Conservation (phyloP, 1,284 basidiomycete genomes). For the Leccinum fallax region DNA sequence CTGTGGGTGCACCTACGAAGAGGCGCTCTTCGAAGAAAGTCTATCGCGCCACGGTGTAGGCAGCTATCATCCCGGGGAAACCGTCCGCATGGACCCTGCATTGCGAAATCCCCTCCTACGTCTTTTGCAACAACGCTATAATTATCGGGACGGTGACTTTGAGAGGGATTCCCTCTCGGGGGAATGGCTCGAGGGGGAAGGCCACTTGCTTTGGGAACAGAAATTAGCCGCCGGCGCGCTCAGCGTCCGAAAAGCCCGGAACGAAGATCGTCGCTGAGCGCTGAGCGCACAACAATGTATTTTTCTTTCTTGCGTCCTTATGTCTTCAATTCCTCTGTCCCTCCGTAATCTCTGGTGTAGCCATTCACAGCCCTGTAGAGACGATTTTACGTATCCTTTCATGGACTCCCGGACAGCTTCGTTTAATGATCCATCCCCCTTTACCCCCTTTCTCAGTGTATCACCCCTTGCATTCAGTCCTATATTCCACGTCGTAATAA, state of each 20-base stretch:
- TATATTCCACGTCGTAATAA: conserved; percentile 29
- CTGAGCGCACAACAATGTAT: conserved; percentile 3
- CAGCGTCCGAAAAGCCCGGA: conserved; percentile 38
- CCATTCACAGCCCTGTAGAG: conserved; percentile 12
- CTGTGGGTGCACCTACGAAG: conserved; percentile 79
- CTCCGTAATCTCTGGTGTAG: conserved; percentile 13
- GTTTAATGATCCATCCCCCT: conserved; percentile 23
- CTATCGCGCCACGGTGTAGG: conserved; percentile 75
- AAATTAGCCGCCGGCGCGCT: conserved; percentile 46
- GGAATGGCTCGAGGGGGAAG: conserved; percentile 66
- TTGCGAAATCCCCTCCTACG: conserved; percentile 75
- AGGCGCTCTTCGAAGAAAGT: conserved; percentile 83
- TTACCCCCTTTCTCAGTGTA: conserved; percentile 20
- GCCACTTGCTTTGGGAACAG: conserved; percentile 62
- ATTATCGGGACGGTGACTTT: conserved; percentile 83
- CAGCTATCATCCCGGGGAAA: conserved; percentile 79
- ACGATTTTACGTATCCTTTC: conserved; percentile 32
- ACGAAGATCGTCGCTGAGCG: conserved; percentile 35
- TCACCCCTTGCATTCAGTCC: conserved; percentile 24
- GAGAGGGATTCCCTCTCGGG: conserved; percentile 65
- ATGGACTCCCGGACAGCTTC: conserved; percentile 22
- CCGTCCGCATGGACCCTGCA: conserved; percentile 83
- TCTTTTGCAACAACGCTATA: conserved; percentile 68
- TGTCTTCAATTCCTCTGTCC: neutral
- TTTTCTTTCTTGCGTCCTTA: neutral